phyloP scores from a whole-genome alignment of 1,284 basidiomycete species.

The Fomitopsis schrenkii region DNA sequence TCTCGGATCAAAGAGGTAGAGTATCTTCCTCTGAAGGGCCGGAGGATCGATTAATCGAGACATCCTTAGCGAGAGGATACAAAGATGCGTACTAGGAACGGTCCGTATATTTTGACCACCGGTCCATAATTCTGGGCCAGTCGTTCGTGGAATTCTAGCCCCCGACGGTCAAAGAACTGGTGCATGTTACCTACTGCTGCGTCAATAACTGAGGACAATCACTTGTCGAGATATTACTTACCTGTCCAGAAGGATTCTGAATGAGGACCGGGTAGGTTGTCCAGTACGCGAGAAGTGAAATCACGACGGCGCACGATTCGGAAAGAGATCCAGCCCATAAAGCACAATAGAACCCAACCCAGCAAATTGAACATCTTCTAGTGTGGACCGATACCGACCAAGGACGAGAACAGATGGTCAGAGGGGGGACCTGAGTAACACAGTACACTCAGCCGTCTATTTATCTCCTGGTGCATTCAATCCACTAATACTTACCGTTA shows the following conservation, averaged over 20 bases:
- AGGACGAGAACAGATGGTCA: neutral
- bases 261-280: conserved; percentile 19
- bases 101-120: conserved; percentile 17
- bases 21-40: conserved; percentile 3
- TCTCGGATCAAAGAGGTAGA: conserved; percentile 26
- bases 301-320: conserved; percentile 11
- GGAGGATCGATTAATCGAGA: neutral
- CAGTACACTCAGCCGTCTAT: neutral
- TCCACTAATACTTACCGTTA: neutral
- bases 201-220: neutral
- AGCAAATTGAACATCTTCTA: neutral
- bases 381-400: no score
- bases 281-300: conserved; percentile 11
- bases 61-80: neutral
- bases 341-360: conserved; percentile 11
- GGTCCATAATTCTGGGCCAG: conserved; percentile 18
- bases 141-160: conserved; percentile 14
- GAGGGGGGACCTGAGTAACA: neutral
- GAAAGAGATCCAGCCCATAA: conserved; percentile 12
- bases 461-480: neutral
- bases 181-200: conserved; percentile 13
- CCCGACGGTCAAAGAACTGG: conserved; percentile 15
- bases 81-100: conserved; percentile 12
- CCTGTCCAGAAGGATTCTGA: conserved; percentile 16
- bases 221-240: conserved; percentile 1